Evolutionary conservation across 495 filamentous ascomycete species (phyloP).

Genomic region (Ramalina intermedia): DNA sequence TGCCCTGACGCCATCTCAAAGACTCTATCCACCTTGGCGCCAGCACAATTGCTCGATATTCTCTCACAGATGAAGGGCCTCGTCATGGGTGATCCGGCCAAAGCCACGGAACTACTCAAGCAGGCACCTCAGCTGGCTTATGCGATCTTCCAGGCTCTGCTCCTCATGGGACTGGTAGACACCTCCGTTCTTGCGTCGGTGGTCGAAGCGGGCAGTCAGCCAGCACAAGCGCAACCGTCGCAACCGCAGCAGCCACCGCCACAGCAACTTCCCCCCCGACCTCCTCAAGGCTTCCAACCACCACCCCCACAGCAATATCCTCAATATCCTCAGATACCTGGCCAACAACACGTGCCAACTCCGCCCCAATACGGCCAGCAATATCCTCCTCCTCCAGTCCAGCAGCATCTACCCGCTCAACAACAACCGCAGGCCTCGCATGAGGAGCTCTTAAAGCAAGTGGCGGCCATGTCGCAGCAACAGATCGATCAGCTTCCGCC

Average conservation of each 20-base stretch:
- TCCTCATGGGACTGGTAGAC: conserved; percentile 87
- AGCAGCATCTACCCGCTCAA: conserved; percentile 30
- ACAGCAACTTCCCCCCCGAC: conserved; percentile 7
- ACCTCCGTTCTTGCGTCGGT: conserved; percentile 40
- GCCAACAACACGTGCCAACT: neutral
- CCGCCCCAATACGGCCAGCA: conserved; percentile 9
- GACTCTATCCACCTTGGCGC: conserved; percentile 71
- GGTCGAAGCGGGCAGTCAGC: conserved; percentile 38
- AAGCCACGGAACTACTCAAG: conserved; percentile 74
- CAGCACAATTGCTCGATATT: conserved; percentile 84
- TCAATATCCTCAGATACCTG: conserved; percentile 4
- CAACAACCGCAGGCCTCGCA: conserved; percentile 30
- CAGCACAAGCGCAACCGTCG: conserved; percentile 17
- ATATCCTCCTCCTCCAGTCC: conserved; percentile 7
- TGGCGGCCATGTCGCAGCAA: conserved; percentile 59
- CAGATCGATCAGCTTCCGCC: conserved; percentile 63
- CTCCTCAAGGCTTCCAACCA: conserved; percentile 7
- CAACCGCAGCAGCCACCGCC: conserved; percentile 13
- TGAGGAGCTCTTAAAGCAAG: conserved; percentile 56
- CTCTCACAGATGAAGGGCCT: conserved; percentile 89
- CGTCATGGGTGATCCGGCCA: conserved; percentile 60
- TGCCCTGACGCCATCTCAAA: conserved; percentile 83
- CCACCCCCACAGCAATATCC: conserved; percentile 17
- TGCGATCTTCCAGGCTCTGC: conserved; percentile 87
- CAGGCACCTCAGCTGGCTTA: conserved; percentile 89